Base-by-base conservation (phyloP, 2,329 filamentous ascomycete species). In the Scorias spongiosa region DNA sequence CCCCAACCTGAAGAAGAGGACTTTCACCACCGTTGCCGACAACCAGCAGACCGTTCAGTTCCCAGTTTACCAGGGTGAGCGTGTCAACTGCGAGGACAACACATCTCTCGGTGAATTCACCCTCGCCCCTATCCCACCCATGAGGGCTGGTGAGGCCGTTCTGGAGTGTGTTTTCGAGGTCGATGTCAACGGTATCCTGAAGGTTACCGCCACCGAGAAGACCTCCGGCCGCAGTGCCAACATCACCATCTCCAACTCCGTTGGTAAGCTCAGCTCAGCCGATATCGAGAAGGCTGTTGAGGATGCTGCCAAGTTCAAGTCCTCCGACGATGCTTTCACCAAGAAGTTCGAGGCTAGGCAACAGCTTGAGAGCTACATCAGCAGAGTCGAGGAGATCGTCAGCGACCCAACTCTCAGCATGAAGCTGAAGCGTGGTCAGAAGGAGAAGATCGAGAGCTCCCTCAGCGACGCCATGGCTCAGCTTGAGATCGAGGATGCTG, bases 241-340 rank as follows among this genome's bases (percentile, higher is more conserved):
- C 80, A 98, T 98, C 68, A 98, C 91, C 66, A 98, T 98, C 71
- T 86, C 85, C 70, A 98, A 98, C 80, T 94, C 91, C 48, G 89
- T 98, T 60, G 91, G 91, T 67, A 98, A 98, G 77, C 85, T 98
- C 56, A 94, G 87, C 51, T 84, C 81, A 43, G 70, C 71, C 50
- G 91, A 98, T 73, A 98, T 98, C 54, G 91, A 98, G 76, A 87
- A 79, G 74, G 96, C 96, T 89, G 86, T 98, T 66, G 83, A 72
- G 66, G 84, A 98, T 58, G 91, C 91, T 60, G 87, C 89, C 74
- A 93, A 93, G 72, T 98, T 95, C 84, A 98, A 98, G 85, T 77
- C 72, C 70, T 88, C 78, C 69, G 91, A 98, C 58, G 89, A 96
- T 70, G 89, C 87, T 51, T 98, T 96, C 80, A 93, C 82, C 80